phyloP scores from a whole-genome alignment of 768 basidiomycete genomes.

The Ramaria sp. region DNA sequence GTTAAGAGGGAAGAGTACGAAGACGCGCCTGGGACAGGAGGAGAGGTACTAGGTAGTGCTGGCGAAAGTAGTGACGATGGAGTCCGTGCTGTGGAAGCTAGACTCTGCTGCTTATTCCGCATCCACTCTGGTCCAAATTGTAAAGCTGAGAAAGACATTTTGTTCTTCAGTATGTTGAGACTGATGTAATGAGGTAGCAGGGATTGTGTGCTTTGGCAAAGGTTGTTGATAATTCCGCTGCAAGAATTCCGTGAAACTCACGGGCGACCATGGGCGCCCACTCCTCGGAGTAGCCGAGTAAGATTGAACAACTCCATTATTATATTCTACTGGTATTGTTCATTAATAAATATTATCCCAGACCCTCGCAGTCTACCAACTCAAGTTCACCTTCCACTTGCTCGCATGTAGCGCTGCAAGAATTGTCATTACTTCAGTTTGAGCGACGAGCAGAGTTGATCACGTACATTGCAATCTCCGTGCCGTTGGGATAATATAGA shows the following conservation, averaged over 20 bases:
- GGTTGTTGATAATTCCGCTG: conserved; percentile 1
- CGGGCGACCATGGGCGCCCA: conserved; percentile 5
- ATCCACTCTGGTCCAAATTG: conserved; percentile 93
- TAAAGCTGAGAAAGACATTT: conserved; percentile 45
- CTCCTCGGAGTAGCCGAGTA: background rate
- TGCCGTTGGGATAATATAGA: conserved; percentile 77
- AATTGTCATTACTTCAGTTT: background rate
- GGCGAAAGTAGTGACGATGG: conserved; percentile 53
- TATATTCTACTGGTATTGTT: background rate
- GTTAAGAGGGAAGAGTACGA: conserved; percentile 66
- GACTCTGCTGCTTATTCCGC: conserved; percentile 59
- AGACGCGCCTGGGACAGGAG: conserved; percentile 36
- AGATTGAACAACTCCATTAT: background rate
- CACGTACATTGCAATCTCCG: conserved; percentile 73
- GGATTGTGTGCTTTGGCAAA: background rate
- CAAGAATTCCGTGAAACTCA: background rate
- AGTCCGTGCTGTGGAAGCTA: conserved; percentile 28
- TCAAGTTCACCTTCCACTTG: conserved; percentile 58
- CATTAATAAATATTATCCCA: background rate
- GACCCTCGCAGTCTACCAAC: background rate
- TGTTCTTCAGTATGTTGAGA: background rate
- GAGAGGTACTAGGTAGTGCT: conserved; percentile 13
- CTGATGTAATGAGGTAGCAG: background rate
- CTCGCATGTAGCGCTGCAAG: conserved; percentile 51
- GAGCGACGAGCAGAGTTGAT: background rate